Evolutionary conservation across 148 eudicot genomes (phyloP).

Genomic region (Rhododendron ferrugineum): DNA sequence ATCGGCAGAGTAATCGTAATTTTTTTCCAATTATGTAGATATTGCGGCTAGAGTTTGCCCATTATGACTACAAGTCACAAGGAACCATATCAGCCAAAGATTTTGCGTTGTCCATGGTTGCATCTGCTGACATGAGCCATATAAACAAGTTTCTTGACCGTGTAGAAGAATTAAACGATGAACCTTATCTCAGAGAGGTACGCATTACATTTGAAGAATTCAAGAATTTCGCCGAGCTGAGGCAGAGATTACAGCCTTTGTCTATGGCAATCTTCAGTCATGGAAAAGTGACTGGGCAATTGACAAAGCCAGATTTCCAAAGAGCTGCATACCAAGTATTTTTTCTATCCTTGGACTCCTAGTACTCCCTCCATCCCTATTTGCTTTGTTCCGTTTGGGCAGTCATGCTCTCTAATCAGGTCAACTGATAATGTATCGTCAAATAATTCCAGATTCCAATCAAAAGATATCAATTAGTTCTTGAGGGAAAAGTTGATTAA

Average conservation of each 20-base stretch:
- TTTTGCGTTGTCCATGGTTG: neutral
- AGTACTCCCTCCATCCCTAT: neutral
- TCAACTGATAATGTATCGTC: neutral
- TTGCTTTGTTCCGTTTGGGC: neutral
- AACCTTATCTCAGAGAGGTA: constrained; percentile 8
- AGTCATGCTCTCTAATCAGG: neutral
- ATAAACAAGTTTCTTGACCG: constrained; percentile 5
- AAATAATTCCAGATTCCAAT: neutral
- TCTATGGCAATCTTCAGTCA: constrained; percentile 77
- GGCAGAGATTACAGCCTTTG: constrained; percentile 50
- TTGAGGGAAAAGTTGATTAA: neutral
- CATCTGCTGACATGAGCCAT: neutral
- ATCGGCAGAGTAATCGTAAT: neutral
- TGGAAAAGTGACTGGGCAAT: constrained; percentile 62
- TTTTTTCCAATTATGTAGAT: constrained; percentile 14
- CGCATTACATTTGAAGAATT: constrained; percentile 66
- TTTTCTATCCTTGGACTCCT: neutral
- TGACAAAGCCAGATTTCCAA: constrained; percentile 68
- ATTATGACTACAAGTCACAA: constrained; percentile 10
- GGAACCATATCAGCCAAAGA: constrained; percentile 9
- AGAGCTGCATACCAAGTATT: constrained; percentile 82
- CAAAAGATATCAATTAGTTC: neutral
- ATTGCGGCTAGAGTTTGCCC: constrained; percentile 3
- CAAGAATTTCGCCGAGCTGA: constrained; percentile 58
- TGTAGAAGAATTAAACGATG: neutral